Percentiles rank a stretch among this genome's conserved stretches.
Evolutionary conservation across 2,329 filamentous ascomycete species (phyloP).

Genomic region (Kalmusia sp.): DNA sequence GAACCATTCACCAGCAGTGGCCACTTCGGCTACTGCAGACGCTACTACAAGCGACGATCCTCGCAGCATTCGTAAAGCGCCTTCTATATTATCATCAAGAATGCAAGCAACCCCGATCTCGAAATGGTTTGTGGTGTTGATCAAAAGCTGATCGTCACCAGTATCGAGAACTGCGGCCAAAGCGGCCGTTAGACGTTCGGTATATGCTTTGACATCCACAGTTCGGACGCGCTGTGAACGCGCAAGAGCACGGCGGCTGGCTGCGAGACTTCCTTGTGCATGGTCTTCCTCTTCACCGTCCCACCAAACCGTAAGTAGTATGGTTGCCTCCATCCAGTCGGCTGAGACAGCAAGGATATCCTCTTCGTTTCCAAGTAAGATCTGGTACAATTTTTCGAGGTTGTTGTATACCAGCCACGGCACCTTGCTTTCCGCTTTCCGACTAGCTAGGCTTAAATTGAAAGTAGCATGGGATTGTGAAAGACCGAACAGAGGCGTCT

Average conservation of each 20-base stretch:
- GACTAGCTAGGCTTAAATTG: constrained; percentile 70
- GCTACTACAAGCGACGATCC: constrained; percentile 83
- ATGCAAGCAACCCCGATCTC: constrained; percentile 84
- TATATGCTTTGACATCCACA: constrained; percentile 69
- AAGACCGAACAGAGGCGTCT: constrained; percentile 47
- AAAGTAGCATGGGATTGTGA: constrained; percentile 59
- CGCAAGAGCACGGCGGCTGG: constrained; percentile 52
- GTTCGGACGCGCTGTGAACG: constrained; percentile 51
- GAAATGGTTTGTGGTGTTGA: constrained; percentile 76
- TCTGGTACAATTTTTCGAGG: constrained; percentile 79
- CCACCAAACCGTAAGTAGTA: constrained; percentile 91
- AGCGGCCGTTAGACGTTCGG: constrained; percentile 73
- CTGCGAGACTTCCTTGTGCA: constrained; percentile 50
- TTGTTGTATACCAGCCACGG: constrained; percentile 92
- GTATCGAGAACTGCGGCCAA: constrained; percentile 72
- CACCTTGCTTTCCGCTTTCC: constrained; percentile 82
- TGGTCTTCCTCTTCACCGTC: constrained; percentile 70
- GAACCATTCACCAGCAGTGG: constrained; percentile 84
- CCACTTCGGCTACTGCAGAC: constrained; percentile 81
- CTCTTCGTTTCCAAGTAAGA: constrained; percentile 76
- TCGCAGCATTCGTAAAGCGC: constrained; percentile 75
- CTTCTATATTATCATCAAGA: constrained; percentile 82
- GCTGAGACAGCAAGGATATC: constrained; percentile 79
- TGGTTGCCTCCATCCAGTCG: constrained; percentile 90
- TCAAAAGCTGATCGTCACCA: constrained; percentile 71